Evolutionary conservation across 2,329 filamentous ascomycete genomes (phyloP).

Genomic region (Juglanconis juglandina): DNA sequence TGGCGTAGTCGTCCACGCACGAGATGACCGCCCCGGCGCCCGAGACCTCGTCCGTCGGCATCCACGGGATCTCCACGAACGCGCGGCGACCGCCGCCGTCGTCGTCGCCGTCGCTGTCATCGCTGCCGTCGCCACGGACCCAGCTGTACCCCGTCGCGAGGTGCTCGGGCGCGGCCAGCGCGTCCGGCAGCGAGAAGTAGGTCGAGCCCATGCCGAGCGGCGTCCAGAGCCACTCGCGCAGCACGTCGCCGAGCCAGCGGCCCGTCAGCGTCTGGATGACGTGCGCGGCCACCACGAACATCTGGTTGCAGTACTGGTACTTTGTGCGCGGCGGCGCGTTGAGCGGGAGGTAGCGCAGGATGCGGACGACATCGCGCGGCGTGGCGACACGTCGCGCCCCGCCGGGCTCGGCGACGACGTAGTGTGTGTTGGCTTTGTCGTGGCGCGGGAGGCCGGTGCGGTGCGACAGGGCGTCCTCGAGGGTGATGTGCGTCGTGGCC

Average conservation of each 20-base stretch:
- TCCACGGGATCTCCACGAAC: conserved; percentile 26
- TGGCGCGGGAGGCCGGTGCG: conserved; percentile 46
- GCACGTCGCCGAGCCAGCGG: conserved; percentile 33
- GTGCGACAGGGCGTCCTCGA: conserved; percentile 53
- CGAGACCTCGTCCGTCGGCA: conserved; percentile 29
- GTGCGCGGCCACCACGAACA: conserved; percentile 47
- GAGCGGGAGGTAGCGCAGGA: conserved; percentile 41
- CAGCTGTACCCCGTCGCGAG: conserved; percentile 43
- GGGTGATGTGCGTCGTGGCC: conserved; percentile 42
- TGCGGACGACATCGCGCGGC: conserved; percentile 34
- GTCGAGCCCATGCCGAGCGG: conserved; percentile 44
- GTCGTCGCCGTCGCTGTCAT: conserved; percentile 13
- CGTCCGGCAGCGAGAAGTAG: conserved; percentile 31
- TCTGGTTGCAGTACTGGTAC: conserved; percentile 51
- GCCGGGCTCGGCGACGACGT: conserved; percentile 30
- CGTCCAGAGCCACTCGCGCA: conserved; percentile 38
- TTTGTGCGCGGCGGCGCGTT: conserved; percentile 36
- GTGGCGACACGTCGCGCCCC: conserved; percentile 24
- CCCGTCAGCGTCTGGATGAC: conserved; percentile 40
- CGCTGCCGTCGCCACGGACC: background rate
- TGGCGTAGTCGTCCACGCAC: conserved; percentile 47
- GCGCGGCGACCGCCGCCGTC: conserved; percentile 22
- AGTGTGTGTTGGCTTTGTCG: conserved; percentile 31
- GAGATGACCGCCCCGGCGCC: conserved; percentile 43
- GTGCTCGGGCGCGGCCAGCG: conserved; percentile 23